These are phyloP conservation scores for Zasmidium citrigriseum DNA, from an alignment of 2,329 filamentous ascomycete genomes.

Conservation along the genomic window DNA sequence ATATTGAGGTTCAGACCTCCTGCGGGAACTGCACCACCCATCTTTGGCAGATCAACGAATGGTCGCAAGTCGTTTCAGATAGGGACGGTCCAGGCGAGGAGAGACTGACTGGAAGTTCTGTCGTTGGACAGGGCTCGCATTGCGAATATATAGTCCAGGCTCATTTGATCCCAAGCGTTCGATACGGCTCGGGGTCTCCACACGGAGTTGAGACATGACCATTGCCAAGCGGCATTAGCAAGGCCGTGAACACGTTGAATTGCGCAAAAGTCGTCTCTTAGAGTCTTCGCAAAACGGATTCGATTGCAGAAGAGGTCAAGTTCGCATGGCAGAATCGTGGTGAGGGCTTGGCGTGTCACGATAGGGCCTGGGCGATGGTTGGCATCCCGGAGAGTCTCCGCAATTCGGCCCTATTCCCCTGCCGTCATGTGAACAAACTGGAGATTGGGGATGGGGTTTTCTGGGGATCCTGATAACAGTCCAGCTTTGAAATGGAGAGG, in stretches of 20 bases:
- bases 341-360: conserved; percentile 8
- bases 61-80: neutral
- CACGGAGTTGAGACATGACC: neutral
- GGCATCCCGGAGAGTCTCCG: conserved; percentile 1
- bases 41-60: neutral
- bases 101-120: neutral
- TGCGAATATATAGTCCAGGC: neutral
- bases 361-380: conserved; percentile 13
- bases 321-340: conserved; percentile 10
- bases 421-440: too few species aligned
- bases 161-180: neutral
- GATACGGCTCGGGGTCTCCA: neutral
- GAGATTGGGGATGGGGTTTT: too few species aligned
- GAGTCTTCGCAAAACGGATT: conserved; percentile 6
- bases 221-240: neutral
- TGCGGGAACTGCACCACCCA: conserved; percentile 8
- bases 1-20: conserved; percentile 24
- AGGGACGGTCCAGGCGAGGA: neutral
- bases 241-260: neutral
- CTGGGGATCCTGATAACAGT: too few species aligned
- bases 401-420: conserved; percentile 3
- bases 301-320: conserved; percentile 13
- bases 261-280: neutral
- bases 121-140: neutral
- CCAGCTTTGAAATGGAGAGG: too few species aligned